Conservation (phyloP, 2,329 filamentous ascomycete species). For the Sporothrix phasma region DNA sequence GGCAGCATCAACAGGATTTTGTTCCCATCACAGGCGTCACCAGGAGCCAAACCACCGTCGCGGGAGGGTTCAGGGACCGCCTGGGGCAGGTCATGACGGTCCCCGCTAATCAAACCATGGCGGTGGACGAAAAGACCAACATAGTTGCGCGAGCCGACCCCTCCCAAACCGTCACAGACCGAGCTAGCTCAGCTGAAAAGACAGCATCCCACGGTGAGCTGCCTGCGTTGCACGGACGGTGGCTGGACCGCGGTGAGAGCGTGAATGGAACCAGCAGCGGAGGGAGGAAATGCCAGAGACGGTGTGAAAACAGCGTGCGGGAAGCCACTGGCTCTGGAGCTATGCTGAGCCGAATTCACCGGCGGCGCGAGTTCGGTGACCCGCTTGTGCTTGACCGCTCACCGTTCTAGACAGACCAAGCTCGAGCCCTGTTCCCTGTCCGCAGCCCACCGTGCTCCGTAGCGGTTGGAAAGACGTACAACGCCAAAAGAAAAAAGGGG, state of each 20-base stretch:
- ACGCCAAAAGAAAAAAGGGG: not conserved
- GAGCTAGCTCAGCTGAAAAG: not conserved
- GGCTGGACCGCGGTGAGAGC: not conserved
- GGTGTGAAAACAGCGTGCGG: not conserved
- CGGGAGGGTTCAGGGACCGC: not conserved
- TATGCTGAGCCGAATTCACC: slow-evolving; percentile 6
- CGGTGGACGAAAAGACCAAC: not conserved
- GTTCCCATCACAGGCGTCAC: not conserved
- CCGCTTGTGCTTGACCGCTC: not conserved
- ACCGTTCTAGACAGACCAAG: not conserved
- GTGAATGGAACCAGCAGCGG: not conserved
- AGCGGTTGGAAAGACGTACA: not conserved
- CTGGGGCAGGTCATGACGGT: not conserved
- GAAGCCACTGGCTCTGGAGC: not conserved
- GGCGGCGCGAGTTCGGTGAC: not conserved
- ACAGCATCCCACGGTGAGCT: not conserved
- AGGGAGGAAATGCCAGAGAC: not conserved
- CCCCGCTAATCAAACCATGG: not conserved
- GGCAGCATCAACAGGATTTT: not conserved
- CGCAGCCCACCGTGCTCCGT: not conserved
- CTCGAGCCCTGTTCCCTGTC: slow-evolving; percentile 15
- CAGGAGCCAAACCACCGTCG: not conserved
- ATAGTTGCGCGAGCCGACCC: not conserved
- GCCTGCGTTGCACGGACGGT: not conserved
- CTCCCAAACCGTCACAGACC: not conserved